Evolutionary conservation across 2,329 filamentous ascomycete genomes (phyloP), one percentile per base, ranked within the genome.

Genomic region (Talaromyces sp.): DNA sequence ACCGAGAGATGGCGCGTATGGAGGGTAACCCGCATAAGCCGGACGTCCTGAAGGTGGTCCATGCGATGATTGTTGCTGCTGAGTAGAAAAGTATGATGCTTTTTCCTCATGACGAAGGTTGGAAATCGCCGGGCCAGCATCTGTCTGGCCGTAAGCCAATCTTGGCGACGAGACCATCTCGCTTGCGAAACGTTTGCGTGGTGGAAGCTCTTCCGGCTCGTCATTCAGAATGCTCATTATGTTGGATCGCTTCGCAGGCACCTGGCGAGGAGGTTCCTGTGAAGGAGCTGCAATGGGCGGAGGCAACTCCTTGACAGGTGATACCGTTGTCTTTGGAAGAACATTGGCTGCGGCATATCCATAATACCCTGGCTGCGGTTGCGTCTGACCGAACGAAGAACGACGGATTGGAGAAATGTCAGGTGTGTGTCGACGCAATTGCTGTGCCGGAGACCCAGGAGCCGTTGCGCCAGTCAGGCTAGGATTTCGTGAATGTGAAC

Each of bases 181-280:
- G 65, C 76, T 74, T n/a, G 79, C 78, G 61, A 80, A 78, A 10
- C 79, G 75, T 67, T 83, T 83, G 38, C 77, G 75, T 36, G 78
- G 81, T 65, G 77, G 78, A 38, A 79, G 81, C 58, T 82, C 81
- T 45, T 80, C 77, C 0, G 80, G 77, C 64, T 83, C 81, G 59
- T 81, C 79, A 67, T 83, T 83, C 38, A 83, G 71, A 47, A 83
- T 78, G 65, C 74, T 80, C 75, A 82, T 80, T 54, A 83, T 82
- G 68, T 82, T 83, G 1, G 80, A 83, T 45, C 80, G 77, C 69
- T 83, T 83, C 1, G 78, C 79, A 27, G 80, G 80, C 4, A 79
- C 76, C 58, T 80, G 77, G 54, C 77, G 77, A 59, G 77, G 72
- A 47, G 74, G 72, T 61, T 81, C 80, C 3, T 74, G 53, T 22